These are phyloP conservation scores for Calonectria pauciramosa DNA, from an alignment of 2,329 filamentous ascomycete genomes.

Conservation along the genomic window DNA sequence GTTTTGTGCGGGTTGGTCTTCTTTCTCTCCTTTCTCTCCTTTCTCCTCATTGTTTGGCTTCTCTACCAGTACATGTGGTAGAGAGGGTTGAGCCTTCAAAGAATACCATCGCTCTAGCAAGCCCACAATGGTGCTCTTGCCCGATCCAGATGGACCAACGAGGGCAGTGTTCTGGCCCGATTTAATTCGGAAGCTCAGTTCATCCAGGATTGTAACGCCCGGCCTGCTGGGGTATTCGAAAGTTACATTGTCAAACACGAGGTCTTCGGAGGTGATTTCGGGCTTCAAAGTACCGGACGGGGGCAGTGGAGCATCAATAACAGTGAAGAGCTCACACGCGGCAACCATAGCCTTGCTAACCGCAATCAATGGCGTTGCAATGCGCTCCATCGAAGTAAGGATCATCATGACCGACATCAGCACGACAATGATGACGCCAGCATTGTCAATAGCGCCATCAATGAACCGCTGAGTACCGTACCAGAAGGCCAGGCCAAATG, in stretches of 20 bases:
- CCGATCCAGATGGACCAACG: conserved; percentile 76
- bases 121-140: conserved; percentile 78
- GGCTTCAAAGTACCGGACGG: conserved; percentile 39
- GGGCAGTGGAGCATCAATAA: conserved; percentile 46
- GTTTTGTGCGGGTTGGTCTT: background rate
- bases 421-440: conserved; percentile 55
- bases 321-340: conserved; percentile 46
- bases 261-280: conserved; percentile 48
- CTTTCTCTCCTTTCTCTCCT: background rate
- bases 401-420: conserved; percentile 56
- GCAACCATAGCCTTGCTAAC: conserved; percentile 47
- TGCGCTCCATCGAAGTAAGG: conserved; percentile 50
- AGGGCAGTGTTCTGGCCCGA: conserved; percentile 76
- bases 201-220: conserved; percentile 50
- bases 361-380: conserved; percentile 56
- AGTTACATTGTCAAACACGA: conserved; percentile 59
- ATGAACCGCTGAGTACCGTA: conserved; percentile 56
- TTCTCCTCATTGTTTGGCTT: background rate
- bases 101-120: conserved; percentile 77
- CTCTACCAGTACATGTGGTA: conserved; percentile 27
- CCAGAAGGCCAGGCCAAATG: conserved; percentile 60
- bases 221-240: conserved; percentile 42
- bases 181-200: conserved; percentile 65
- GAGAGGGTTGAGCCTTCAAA: conserved; percentile 27
- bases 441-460: conserved; percentile 48